Conservation (phyloP, 2,329 filamentous ascomycete species). For the Claviceps sorghi region DNA sequence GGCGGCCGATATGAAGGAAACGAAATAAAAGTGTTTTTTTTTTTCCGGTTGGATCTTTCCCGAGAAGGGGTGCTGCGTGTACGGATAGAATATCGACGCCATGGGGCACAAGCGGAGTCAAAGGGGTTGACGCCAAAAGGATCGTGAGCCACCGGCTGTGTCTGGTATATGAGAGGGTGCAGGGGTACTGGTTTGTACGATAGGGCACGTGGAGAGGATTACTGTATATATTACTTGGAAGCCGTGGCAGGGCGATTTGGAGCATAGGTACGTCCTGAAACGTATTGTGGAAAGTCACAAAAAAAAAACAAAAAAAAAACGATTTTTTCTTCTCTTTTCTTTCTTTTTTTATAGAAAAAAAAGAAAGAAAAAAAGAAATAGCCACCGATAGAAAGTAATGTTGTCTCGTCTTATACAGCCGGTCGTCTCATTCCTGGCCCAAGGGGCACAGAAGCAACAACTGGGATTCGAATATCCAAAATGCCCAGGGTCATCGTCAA, state of each 20-base stretch:
- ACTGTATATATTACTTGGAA: slow-evolving; percentile 18
- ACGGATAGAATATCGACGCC: background rate
- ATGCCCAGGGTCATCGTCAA: background rate
- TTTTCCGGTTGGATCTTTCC: background rate
- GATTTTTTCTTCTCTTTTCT: too few species aligned
- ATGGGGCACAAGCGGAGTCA: too few species aligned
- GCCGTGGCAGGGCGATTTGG: background rate
- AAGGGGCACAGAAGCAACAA: background rate
- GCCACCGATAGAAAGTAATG: background rate
- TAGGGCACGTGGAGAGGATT: slow-evolving; percentile 9
- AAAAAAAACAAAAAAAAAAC: background rate
- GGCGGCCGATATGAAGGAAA: slow-evolving; percentile 11
- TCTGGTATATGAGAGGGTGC: background rate
- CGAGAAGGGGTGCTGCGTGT: background rate
- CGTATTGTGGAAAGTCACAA: background rate
- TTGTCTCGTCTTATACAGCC: too few species aligned
- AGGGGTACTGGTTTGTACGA: slow-evolving; percentile 11
- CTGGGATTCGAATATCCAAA: background rate
- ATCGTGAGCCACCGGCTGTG: too few species aligned
- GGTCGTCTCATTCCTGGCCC: too few species aligned
- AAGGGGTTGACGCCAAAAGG: too few species aligned
- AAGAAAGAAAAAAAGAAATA: background rate
- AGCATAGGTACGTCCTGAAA: background rate
- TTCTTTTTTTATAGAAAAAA: too few species aligned
- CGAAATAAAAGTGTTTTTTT: background rate